Evolutionary conservation across 768 basidiomycete species (phyloP).

Genomic region (Macrolepiota dolichaula): DNA sequence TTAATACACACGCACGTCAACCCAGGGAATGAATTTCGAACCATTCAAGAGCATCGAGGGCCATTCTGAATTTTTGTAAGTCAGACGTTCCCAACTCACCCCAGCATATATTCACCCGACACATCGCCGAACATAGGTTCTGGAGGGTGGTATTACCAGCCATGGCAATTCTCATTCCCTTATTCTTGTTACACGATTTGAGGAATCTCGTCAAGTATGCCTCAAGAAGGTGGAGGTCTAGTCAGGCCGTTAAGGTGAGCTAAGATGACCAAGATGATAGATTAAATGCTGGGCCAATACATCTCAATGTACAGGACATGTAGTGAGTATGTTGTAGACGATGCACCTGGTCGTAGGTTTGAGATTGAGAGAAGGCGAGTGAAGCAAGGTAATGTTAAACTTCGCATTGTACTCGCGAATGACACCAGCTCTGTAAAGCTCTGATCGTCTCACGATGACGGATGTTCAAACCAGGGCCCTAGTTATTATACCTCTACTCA

Average conservation of each 20-base stretch:
- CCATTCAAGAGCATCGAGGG: slow-evolving; percentile 45
- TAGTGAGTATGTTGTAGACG: not conserved
- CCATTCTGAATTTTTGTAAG: slow-evolving; percentile 46
- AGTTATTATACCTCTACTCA: too few species aligned
- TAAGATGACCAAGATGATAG: not conserved
- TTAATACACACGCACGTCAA: not conserved
- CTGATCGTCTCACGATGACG: too few species aligned
- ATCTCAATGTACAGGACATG: not conserved
- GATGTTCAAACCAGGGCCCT: too few species aligned
- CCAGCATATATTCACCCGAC: not conserved
- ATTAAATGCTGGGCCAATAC: not conserved
- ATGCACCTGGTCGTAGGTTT: not conserved
- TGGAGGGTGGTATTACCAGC: slow-evolving; percentile 66
- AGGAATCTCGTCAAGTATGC: slow-evolving; percentile 40
- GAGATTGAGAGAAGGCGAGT: not conserved
- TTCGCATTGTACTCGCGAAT: too few species aligned
- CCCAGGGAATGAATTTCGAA: slow-evolving; percentile 68
- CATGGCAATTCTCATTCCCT: slow-evolving; percentile 52
- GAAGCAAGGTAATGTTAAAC: too few species aligned
- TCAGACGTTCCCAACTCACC: slow-evolving; percentile 10
- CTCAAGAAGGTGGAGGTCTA: slow-evolving; percentile 36
- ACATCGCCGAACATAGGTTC: slow-evolving; percentile 39
- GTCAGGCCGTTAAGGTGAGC: slow-evolving; percentile 35
- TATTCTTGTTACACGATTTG: slow-evolving; percentile 58
- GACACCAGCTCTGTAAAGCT: too few species aligned